A percentile compares a stretch with the other conserved stretches of the same genome.
Evolutionary conservation across 495 filamentous ascomycete genomes (phyloP).

Genomic region (Talaromyces thailandensis): DNA sequence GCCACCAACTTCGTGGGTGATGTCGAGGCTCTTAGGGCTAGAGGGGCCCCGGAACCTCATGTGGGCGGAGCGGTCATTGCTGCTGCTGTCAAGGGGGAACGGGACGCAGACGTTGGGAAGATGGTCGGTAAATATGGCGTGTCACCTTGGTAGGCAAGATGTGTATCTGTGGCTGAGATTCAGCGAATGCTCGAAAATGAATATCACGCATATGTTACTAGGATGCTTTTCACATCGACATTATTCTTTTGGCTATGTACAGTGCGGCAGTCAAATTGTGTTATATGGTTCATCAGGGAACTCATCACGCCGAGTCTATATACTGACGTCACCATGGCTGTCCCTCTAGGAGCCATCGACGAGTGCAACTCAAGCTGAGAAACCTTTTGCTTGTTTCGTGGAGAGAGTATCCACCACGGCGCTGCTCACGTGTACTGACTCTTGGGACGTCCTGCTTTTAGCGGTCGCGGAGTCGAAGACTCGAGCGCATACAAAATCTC

Average conservation of each 20-base stretch:
- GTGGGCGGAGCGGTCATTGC: conserved; percentile 19
- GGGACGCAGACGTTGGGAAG: conserved; percentile 18
- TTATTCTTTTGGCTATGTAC: background rate
- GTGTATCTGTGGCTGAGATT: background rate
- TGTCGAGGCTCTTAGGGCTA: conserved; percentile 14
- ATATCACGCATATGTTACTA: no score
- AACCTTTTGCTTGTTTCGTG: background rate
- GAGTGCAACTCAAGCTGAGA: background rate
- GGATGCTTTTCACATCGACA: background rate
- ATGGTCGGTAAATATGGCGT: conserved; percentile 19
- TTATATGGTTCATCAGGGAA: background rate
- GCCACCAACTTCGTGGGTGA: conserved; percentile 13
- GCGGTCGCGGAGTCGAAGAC: conserved; percentile 27
- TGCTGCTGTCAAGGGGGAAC: conserved; percentile 19
- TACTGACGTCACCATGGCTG: background rate
- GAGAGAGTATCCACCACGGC: background rate
- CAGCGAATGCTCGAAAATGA: background rate
- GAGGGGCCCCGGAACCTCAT: conserved; percentile 17
- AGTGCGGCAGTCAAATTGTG: background rate
- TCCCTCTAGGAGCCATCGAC: background rate
- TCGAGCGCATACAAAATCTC: conserved; percentile 64
- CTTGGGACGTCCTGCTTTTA: conserved; percentile 25
- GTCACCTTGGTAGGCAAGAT: conserved; percentile 9
- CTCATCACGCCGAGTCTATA: background rate
- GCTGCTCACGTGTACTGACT: conserved; percentile 13